Percentiles rank a stretch among this genome's conserved stretches.
phyloP scores from a whole-genome alignment of 2,329 filamentous ascomycete genomes.

The Talaromyces sp. region DNA sequence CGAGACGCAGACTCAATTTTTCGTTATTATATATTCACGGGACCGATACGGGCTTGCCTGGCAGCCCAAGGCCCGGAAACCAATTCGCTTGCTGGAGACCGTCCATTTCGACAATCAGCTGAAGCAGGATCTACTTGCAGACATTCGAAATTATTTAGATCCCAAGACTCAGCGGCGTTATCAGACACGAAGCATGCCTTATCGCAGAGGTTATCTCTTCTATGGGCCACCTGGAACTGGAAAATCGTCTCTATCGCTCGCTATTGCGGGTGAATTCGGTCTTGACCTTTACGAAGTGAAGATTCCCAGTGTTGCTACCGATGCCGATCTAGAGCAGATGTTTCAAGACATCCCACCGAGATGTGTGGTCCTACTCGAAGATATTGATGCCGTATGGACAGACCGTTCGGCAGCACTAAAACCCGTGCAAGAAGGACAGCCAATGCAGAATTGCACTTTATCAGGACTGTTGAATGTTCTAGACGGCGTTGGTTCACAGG shows the following conservation, averaged over 20 bases:
- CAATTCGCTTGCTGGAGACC: constrained; percentile 10
- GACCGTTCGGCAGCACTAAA: constrained; percentile 4
- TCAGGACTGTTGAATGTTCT: constrained; percentile 80
- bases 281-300: constrained; percentile 63
- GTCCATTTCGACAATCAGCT: constrained; percentile 15
- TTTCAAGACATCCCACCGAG: constrained; percentile 14
- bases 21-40: constrained; percentile 14
- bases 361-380: constrained; percentile 15
- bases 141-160: constrained; percentile 16
- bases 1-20: constrained; percentile 12
- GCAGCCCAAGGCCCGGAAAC: constrained; percentile 15
- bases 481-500: constrained; percentile 74
- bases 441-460: constrained; percentile 50
- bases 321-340: constrained; percentile 13
- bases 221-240: constrained; percentile 94
- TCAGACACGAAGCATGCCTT: constrained; percentile 57
- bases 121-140: constrained; percentile 14
- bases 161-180: constrained; percentile 21
- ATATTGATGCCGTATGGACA: constrained; percentile 16
- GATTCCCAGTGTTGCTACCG: constrained; percentile 15
- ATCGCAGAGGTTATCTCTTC: constrained; percentile 74
- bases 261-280: constrained; percentile 58
- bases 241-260: constrained; percentile 59
- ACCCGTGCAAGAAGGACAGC: constrained; percentile 5
- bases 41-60: constrained; percentile 16